These are phyloP conservation scores for Porphyrellus sp. DNA, from an alignment of 1,284 basidiomycete genomes.

Conservation along the genomic window DNA sequence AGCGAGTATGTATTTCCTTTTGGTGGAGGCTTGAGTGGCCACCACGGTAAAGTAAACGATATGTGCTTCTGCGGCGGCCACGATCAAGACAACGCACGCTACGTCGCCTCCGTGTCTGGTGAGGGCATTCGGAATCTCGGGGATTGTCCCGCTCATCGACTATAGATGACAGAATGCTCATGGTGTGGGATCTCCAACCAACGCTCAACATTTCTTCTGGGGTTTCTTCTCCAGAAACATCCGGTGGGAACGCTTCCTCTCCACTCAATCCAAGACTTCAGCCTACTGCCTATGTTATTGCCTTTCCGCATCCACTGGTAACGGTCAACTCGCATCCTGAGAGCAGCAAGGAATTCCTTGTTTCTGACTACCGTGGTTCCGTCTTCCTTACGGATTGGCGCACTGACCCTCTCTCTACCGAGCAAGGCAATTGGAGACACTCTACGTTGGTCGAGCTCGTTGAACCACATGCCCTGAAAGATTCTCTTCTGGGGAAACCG, in stretches of 20 bases:
- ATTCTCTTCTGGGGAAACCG: constrained; percentile 47
- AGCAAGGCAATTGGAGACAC: constrained; percentile 54
- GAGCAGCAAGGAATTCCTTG: constrained; percentile 71
- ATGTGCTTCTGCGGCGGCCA: constrained; percentile 73
- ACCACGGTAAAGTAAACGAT: constrained; percentile 70
- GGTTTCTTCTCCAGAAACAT: constrained; percentile 31
- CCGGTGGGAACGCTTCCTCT: constrained; percentile 18
- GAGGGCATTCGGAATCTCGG: constrained; percentile 17
- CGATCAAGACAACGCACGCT: constrained; percentile 60
- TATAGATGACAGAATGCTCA: constrained; percentile 74
- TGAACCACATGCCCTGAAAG: constrained; percentile 61
- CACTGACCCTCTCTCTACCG: constrained; percentile 56
- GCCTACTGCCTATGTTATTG: constrained; percentile 71
- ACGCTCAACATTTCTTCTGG: constrained; percentile 41
- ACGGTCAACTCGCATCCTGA: constrained; percentile 67
- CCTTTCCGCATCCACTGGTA: constrained; percentile 65
- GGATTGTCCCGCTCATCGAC: constrained; percentile 2
- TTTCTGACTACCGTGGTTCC: constrained; percentile 68
- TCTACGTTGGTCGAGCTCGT: constrained; percentile 66
- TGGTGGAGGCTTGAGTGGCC: constrained; percentile 73
- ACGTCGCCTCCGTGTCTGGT: constrained; percentile 79
- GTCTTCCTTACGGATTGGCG: constrained; percentile 78
- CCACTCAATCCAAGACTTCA: constrained; percentile 44
- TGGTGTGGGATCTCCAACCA: constrained; percentile 79
- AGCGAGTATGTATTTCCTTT: constrained; percentile 63